A percentile compares a stretch with the other conserved stretches of the same genome.
These are phyloP conservation scores for Euryodendron excelsum DNA, from an alignment of 148 eudicot genomes.

Conservation along the genomic window DNA sequence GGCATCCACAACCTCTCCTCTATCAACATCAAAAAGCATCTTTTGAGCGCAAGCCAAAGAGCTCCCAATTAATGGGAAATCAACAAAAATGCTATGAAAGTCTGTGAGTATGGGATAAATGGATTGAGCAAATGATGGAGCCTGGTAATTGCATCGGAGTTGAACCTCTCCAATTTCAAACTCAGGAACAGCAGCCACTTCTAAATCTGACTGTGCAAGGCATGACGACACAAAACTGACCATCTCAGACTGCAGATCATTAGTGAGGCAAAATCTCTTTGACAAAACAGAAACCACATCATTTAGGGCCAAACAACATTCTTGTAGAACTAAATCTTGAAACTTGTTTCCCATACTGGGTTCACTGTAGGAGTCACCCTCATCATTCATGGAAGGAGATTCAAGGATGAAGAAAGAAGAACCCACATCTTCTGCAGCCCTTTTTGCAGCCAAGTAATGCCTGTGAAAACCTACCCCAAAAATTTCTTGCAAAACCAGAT, in stretches of 20 bases:
- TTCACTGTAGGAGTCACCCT: neutral
- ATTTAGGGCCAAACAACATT: neutral
- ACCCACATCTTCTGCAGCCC: conserved; percentile 9
- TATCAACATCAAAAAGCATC: neutral
- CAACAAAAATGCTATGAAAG: conserved; percentile 3
- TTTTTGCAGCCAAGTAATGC: conserved; percentile 7
- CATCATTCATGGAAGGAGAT: neutral
- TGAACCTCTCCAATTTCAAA: neutral
- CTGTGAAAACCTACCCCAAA: neutral
- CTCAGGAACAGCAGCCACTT: conserved; percentile 4
- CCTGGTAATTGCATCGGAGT: conserved; percentile 1
- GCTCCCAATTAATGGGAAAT: neutral
- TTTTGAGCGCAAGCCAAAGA: conserved; percentile 8
- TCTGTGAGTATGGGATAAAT: conserved; percentile 1
- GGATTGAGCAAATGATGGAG: conserved; percentile 8
- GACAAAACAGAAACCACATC: neutral
- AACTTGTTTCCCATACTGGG: neutral
- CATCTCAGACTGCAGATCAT: conserved; percentile 2
- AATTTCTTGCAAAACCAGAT: conserved; percentile 5
- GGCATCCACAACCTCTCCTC: neutral
- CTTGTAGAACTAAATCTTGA: neutral
- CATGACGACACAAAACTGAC: neutral
- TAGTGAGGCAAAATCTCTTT: neutral
- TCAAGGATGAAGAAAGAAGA: neutral
- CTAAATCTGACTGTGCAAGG: neutral